phyloP scores from a whole-genome alignment of 1,284 basidiomycete genomes.

The Tilletia setariae region DNA sequence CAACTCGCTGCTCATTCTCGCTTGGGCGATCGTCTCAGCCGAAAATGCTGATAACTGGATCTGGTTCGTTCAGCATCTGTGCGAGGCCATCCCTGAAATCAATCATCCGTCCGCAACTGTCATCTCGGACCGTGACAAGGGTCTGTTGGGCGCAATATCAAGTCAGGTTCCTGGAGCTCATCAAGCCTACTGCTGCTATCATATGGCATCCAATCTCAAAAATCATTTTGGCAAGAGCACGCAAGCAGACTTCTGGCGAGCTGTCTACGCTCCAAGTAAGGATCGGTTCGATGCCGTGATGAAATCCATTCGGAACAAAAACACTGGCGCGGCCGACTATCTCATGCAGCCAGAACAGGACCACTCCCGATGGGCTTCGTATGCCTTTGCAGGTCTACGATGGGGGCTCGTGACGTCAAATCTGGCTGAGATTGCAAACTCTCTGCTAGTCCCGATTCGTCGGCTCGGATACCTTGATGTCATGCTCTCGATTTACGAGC shows the following conservation, averaged over 20 bases:
- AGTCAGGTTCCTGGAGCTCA: background rate
- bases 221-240: background rate
- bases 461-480: background rate
- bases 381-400: background rate
- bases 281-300: background rate
- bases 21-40: background rate
- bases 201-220: background rate
- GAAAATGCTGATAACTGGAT: background rate
- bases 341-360: background rate
- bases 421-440: slow-evolving; percentile 2
- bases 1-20: slow-evolving; percentile 2
- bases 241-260: background rate
- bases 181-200: background rate
- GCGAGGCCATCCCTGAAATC: background rate
- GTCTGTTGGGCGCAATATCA: background rate
- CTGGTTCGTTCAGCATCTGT: background rate
- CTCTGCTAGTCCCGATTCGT: background rate
- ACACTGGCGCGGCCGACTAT: background rate
- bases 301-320: background rate
- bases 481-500: background rate
- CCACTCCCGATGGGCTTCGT: background rate
- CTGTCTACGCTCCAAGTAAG: background rate
- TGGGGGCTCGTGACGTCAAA: slow-evolving; percentile 4
- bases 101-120: background rate
- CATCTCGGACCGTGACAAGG: slow-evolving; percentile 5